phyloP scores from a whole-genome alignment of 345 rosid genomes.

The Lumnitzera littorea region DNA sequence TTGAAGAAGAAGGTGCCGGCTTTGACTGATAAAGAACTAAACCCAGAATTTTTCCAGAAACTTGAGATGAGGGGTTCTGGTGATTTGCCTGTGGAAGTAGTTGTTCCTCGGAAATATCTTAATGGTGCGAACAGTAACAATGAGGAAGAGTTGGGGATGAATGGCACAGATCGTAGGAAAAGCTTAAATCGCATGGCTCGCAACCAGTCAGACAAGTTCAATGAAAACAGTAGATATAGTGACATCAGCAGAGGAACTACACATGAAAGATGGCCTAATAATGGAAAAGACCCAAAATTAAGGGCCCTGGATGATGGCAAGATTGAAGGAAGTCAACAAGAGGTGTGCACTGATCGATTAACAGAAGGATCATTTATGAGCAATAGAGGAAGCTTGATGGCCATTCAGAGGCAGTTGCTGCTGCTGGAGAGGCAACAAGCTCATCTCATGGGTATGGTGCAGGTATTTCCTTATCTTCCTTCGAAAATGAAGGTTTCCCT shows the following conservation, averaged over 20 bases:
- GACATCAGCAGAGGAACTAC: slow-evolving; percentile 33
- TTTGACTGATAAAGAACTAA: slow-evolving; percentile 73
- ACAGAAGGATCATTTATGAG: slow-evolving; percentile 70
- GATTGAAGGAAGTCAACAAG: slow-evolving; percentile 43
- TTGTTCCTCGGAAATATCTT: slow-evolving; percentile 66
- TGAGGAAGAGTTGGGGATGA: slow-evolving; percentile 47
- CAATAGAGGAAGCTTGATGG: slow-evolving; percentile 86
- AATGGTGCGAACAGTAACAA: slow-evolving; percentile 49
- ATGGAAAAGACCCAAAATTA: slow-evolving; percentile 44
- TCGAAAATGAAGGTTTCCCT: slow-evolving; percentile 8
- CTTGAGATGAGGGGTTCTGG: slow-evolving; percentile 68
- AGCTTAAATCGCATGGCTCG: slow-evolving; percentile 37
- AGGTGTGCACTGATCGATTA: slow-evolving; percentile 40
- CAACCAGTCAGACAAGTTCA: slow-evolving; percentile 32
- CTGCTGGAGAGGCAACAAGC: slow-evolving; percentile 92
- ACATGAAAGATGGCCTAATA: slow-evolving; percentile 27
- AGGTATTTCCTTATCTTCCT: slow-evolving; percentile 36
- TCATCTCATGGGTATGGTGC: slow-evolving; percentile 91
- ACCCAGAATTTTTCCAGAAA: slow-evolving; percentile 95
- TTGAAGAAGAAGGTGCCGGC: slow-evolving; percentile 87
- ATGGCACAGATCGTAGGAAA: slow-evolving; percentile 38
- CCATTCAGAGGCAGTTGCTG: slow-evolving; percentile 90
- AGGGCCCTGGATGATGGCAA: slow-evolving; percentile 52
- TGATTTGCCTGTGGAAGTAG: slow-evolving; percentile 90
- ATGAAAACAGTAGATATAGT: slow-evolving; percentile 26